phyloP scores from a whole-genome alignment of 805 yeast genomes.

The Kodamaea leandrae region DNA sequence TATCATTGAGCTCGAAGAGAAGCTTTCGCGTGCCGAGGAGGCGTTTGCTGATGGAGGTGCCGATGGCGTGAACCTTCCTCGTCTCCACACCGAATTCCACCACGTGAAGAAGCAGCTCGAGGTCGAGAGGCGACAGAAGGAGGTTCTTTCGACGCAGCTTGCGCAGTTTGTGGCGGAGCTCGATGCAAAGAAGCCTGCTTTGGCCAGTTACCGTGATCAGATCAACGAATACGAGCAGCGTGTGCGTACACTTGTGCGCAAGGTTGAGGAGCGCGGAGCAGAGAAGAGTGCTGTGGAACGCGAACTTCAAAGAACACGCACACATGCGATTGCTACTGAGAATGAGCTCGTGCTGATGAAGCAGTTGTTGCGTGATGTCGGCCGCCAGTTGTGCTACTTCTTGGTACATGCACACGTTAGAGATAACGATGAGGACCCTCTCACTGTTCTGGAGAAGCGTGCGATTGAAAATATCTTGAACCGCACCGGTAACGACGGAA shows the following conservation, averaged over 20 bases:
- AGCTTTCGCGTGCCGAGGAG: slow-evolving; percentile 39
- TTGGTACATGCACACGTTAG: slow-evolving; percentile 63
- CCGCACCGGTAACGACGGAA: slow-evolving; percentile 28
- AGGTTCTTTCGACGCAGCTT: slow-evolving; percentile 65
- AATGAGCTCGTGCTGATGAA: slow-evolving; percentile 48
- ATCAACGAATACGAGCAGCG: slow-evolving; percentile 54
- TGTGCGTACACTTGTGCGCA: slow-evolving; percentile 49
- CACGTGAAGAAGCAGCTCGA: slow-evolving; percentile 63
- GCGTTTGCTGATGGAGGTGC: slow-evolving; percentile 44
- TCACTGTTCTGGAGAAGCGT: slow-evolving; percentile 62
- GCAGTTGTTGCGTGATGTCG: slow-evolving; percentile 66
- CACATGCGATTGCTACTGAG: slow-evolving; percentile 41
- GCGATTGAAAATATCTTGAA: slow-evolving; percentile 57
- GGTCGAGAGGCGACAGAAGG: slow-evolving; percentile 69
- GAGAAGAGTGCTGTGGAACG: slow-evolving; percentile 47
- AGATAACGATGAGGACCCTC: slow-evolving; percentile 54
- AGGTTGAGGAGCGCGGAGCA: slow-evolving; percentile 50
- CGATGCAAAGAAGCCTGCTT: slow-evolving; percentile 73
- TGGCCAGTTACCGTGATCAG: slow-evolving; percentile 62
- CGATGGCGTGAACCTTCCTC: slow-evolving; percentile 59
- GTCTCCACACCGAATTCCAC: slow-evolving; percentile 62
- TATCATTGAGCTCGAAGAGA: slow-evolving; percentile 38
- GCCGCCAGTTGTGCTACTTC: slow-evolving; percentile 76
- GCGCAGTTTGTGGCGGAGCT: slow-evolving; percentile 71
- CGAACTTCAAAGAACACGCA: slow-evolving; percentile 33